A percentile compares a stretch with the other conserved stretches of the same genome.
These are phyloP conservation scores for Pterocarpus santalinus DNA, from an alignment of 306 rosid genomes.

Conservation along the genomic window DNA sequence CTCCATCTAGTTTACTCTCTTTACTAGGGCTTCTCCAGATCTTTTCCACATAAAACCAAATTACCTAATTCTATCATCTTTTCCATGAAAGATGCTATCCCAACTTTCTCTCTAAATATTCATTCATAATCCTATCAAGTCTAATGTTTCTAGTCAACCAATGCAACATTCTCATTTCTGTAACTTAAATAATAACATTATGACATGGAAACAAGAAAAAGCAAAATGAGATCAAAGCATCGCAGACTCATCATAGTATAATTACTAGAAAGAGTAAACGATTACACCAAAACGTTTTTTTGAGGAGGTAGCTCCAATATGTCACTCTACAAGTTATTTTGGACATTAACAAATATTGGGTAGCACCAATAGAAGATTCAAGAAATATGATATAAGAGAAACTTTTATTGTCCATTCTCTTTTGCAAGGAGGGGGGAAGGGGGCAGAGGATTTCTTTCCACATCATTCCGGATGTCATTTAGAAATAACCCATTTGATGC, in stretches of 20 bases:
- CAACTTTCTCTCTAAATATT: too few relatives aligned
- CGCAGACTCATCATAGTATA: neutral
- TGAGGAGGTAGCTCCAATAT: neutral
- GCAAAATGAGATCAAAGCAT: constrained; percentile 11
- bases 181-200: too few relatives aligned
- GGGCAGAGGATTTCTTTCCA: constrained; percentile 4
- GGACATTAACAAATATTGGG: constrained; percentile 26
- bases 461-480: neutral
- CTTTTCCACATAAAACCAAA: neutral
- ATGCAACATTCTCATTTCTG: too few relatives aligned
- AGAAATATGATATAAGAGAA: constrained; percentile 15
- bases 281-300: neutral
- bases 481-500: constrained; percentile 7
- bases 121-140: too few relatives aligned
- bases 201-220: neutral
- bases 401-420: constrained; percentile 11
- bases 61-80: too few relatives aligned
- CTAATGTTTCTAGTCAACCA: too few relatives aligned
- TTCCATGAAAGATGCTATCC: too few relatives aligned
- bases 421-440: neutral
- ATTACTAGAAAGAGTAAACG: neutral
- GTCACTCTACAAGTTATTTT: constrained; percentile 3
- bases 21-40: neutral
- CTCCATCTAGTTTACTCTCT: too few relatives aligned
- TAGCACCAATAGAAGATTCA: neutral